Evolutionary conservation across 2,329 filamentous ascomycete species (phyloP).

Genomic region (Thielaviopsis euricoi): DNA sequence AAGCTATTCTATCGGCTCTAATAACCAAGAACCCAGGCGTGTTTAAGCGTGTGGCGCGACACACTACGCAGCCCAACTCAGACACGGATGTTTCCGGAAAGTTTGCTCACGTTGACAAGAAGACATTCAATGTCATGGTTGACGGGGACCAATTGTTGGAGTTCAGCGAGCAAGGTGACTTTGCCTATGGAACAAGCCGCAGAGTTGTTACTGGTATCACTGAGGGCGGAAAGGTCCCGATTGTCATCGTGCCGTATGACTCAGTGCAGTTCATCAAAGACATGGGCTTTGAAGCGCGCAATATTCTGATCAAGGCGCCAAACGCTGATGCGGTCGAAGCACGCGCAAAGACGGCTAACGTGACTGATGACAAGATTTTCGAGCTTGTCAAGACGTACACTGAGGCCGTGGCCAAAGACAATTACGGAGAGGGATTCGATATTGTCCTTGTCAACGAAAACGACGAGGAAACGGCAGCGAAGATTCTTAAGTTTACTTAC

Average conservation of each 20-base stretch:
- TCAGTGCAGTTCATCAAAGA: constrained; percentile 35
- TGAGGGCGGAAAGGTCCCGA: constrained; percentile 40
- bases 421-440: constrained; percentile 8
- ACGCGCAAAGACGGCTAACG: constrained; percentile 1
- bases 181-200: constrained; percentile 39
- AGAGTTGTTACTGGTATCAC: constrained; percentile 34
- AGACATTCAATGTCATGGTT: constrained; percentile 39
- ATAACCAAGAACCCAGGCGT: constrained; percentile 45
- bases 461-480: constrained; percentile 14
- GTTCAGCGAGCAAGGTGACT: constrained; percentile 31
- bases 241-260: constrained; percentile 22
- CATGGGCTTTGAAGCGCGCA: constrained; percentile 37
- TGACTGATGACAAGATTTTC: neutral
- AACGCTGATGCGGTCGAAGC: constrained; percentile 4
- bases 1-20: constrained; percentile 45
- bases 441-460: constrained; percentile 17
- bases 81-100: constrained; percentile 35
- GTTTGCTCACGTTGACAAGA: constrained; percentile 39
- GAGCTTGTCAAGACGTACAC: constrained; percentile 2
- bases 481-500: constrained; percentile 18
- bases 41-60: constrained; percentile 41
- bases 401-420: constrained; percentile 15
- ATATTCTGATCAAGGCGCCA: constrained; percentile 34
- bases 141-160: constrained; percentile 45
- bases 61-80: constrained; percentile 34